Evolutionary conservation across 768 basidiomycete genomes (phyloP), one percentile per base, ranked within the genome.

Genomic region (Suillus alpinus): DNA sequence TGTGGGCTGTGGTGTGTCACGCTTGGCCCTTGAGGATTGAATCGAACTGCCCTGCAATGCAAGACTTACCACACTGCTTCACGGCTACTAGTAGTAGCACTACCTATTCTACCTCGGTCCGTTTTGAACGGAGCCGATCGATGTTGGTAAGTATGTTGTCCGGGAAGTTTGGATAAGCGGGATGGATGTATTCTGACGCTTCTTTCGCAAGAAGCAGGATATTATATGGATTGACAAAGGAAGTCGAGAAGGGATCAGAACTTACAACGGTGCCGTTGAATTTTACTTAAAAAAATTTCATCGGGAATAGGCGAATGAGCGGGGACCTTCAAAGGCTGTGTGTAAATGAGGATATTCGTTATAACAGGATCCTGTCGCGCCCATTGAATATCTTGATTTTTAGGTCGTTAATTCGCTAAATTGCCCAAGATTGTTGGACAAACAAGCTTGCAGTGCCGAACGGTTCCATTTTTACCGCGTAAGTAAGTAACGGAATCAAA

Each of bases 241-340:
- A 34, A 47, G 49, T 8, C 14, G n/a, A 59, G 57, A 60, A 49
- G 47, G 26, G 49, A 52, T 18, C 53, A 50, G 61, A 64, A 64
- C 56, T 58, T 63, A 56, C 60, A 60, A 61, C 62, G 62, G 66
- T 69, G 63, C 66, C 67, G 65, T 63, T 64, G 60, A 57, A 51
- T 62, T 62, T 60, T 53, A 47, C 61, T 66, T 64, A 67, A 73
- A 74, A 50, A 73, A 66, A 16, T 74, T 74, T 73, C 69, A 66
- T 60, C 73, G 74, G 73, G 65, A 68, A 75, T 74, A 75, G 68
- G 73, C 73, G 73, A 75, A 46, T 43, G 57, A 60, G 73, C 73
- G 73, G 73, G 73, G 73, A 74, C 73, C 73, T 74, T 65, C 62
- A 69, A 74, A 66, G 73, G 73, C 73, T 74, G 73, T 74, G 73